Evolutionary conservation across 305 asterid genomes (phyloP).

Genomic region (Rubia peregrina): DNA sequence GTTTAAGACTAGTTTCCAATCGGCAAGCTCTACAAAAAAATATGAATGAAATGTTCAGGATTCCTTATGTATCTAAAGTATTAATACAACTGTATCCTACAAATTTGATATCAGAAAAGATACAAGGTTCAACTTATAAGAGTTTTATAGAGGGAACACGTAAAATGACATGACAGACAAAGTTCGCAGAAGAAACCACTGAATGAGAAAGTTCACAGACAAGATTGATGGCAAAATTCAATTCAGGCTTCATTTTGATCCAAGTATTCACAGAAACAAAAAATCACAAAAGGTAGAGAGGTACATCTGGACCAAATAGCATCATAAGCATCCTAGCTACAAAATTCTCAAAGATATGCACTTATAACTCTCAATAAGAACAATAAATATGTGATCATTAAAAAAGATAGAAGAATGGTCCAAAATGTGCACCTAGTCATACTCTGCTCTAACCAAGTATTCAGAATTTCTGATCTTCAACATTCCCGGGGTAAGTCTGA

Average conservation of each 20-base stretch:
- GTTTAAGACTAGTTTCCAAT: background rate
- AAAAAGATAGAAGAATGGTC: slow-evolving; percentile 22
- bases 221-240: background rate
- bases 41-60: background rate
- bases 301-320: background rate
- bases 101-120: background rate
- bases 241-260: background rate
- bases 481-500: slow-evolving; percentile 10
- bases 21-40: background rate
- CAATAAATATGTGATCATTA: slow-evolving; percentile 29
- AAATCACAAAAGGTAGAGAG: background rate
- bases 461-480: slow-evolving; percentile 16
- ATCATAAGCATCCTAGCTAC: background rate
- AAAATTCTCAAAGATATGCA: background rate
- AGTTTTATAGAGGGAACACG: background rate
- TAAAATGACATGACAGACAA: too few relatives aligned
- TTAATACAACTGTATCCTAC: background rate
- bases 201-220: too few relatives aligned
- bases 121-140: background rate
- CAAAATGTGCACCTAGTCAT: slow-evolving; percentile 20
- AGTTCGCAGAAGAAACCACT: background rate
- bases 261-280: background rate
- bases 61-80: background rate
- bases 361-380: background rate
- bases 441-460: slow-evolving; percentile 21